A percentile compares a stretch with the other conserved stretches of the same genome.
Conservation (phyloP, 2,329 filamentous ascomycete species). For the Anthostomella pinea region DNA sequence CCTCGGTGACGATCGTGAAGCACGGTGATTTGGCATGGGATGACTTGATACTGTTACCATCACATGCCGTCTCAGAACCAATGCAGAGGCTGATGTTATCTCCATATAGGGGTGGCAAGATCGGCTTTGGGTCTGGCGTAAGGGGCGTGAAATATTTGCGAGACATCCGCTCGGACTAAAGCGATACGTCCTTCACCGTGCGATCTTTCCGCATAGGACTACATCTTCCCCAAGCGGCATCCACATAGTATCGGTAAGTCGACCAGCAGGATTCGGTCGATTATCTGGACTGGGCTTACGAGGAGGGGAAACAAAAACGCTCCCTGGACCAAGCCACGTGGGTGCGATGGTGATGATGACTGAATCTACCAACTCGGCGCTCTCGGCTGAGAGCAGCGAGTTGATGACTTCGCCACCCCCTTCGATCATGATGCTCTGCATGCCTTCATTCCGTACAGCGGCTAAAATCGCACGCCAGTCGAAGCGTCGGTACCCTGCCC, state of each 20-base stretch:
- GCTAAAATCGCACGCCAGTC: constrained; percentile 64
- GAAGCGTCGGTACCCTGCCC: constrained; percentile 42
- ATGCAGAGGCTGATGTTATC: no score
- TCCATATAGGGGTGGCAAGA: no score
- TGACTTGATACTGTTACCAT: no score
- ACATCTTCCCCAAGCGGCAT: constrained; percentile 78
- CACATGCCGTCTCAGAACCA: no score
- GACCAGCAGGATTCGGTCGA: constrained; percentile 57
- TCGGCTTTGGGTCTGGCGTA: no score
- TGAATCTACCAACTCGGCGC: constrained; percentile 64
- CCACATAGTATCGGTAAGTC: constrained; percentile 68
- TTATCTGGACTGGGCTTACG: constrained; percentile 49
- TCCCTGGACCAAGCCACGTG: constrained; percentile 81
- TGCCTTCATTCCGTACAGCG: constrained; percentile 54
- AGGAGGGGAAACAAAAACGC: constrained; percentile 73
- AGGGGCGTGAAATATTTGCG: no score
- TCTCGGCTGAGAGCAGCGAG: constrained; percentile 63
- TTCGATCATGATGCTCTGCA: constrained; percentile 86
- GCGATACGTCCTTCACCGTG: no score
- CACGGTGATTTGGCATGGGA: no score
- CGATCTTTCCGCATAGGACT: constrained; percentile 70
- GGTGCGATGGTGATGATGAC: constrained; percentile 89
- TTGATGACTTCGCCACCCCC: constrained; percentile 84
- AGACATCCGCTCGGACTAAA: no score
- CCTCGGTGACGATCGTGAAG: no score